Evolutionary conservation across 768 basidiomycete genomes (phyloP), one percentile per base, ranked within the genome.

Genomic region (Clitopilus passeckerianus): DNA sequence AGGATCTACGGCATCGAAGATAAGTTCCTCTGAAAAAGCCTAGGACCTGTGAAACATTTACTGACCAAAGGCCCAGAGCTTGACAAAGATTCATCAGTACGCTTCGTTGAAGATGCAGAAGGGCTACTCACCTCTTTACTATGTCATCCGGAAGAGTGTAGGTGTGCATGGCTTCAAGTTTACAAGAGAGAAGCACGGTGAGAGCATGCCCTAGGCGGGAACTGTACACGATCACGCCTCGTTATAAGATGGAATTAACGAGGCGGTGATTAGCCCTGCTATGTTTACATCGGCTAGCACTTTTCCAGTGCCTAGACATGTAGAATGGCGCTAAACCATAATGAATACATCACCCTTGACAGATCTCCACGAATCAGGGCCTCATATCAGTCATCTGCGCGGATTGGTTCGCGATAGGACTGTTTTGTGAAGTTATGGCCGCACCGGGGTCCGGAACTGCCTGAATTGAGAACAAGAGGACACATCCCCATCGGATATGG

Each of bases 41-140:
- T 34, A 37, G 14, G 1, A 7, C 22, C 35, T 7, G 56, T 8
- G n/a, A 30, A 34, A 35, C 18, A n/a, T 43, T 14, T 16, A n/a
- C 53, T 20, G 57, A 68, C 67, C 54, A 68, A 54, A 53, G 67
- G 65, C 9, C 67, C 67, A 37, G 67, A 61, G 50, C 67, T 66
- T 20, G 23, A 46, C 8, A 30, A 44, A 16, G 23, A 7, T 5
- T 23, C 16, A 18, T 55, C 16, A 33, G 15, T 33, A 33, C 7
- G 16, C 9, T 7, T 15, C 16, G 5, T n/a, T 16, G 6, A 6
- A 37, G 33, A n/a, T 2, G 37, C 14, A 55, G 6, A 35, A 22
- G 15, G 24, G 5, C 27, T 0, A 34, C 54, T 18, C 14, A 55
- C 54, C 54, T 33, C n/a, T 55, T 37, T 6, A 55, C 54, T 23